phyloP scores from a whole-genome alignment of 2,329 filamentous ascomycete genomes.

The Beauveria brongniartii region DNA sequence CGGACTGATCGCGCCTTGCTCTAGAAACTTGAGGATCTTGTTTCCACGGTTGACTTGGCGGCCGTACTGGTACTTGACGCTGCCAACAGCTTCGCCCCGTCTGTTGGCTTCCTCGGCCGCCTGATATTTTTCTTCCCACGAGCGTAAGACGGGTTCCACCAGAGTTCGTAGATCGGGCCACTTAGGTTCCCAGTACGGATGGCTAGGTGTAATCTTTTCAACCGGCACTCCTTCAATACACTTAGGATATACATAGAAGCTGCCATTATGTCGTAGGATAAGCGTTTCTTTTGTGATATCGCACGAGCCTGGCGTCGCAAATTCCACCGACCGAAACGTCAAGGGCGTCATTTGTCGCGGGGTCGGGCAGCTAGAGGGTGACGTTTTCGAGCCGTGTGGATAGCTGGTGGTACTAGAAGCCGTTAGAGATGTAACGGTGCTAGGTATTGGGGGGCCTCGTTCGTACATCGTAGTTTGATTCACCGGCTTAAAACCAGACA shows the following conservation, averaged over 20 bases:
- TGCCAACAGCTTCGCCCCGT: slow-evolving; percentile 26
- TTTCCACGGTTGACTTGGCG: slow-evolving; percentile 49
- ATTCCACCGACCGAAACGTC: not conserved
- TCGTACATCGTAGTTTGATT: not conserved
- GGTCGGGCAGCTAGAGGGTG: not conserved
- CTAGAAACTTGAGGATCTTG: slow-evolving; percentile 43
- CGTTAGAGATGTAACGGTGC: not conserved
- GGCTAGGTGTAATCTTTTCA: slow-evolving; percentile 3
- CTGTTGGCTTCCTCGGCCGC: slow-evolving; percentile 25
- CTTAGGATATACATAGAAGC: slow-evolving; percentile 39
- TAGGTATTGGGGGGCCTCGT: not conserved
- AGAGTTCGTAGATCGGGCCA: slow-evolving; percentile 40
- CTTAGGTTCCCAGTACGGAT: slow-evolving; percentile 48
- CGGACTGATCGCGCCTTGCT: slow-evolving; percentile 43
- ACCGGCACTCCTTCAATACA: slow-evolving; percentile 7
- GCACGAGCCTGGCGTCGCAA: not conserved
- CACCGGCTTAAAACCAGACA: not conserved
- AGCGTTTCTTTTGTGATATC: slow-evolving; percentile 41
- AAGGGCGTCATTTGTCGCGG: not conserved
- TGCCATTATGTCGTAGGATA: slow-evolving; percentile 39
- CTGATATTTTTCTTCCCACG: slow-evolving; percentile 41
- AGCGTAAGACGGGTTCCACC: slow-evolving; percentile 35
- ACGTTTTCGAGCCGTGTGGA: not conserved
- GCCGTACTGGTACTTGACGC: slow-evolving; percentile 44
- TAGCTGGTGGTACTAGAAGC: not conserved